A percentile compares a stretch with the other conserved stretches of the same genome.
phyloP scores from a whole-genome alignment of 495 filamentous ascomycete species.

The Talaromyces wortmannii region DNA sequence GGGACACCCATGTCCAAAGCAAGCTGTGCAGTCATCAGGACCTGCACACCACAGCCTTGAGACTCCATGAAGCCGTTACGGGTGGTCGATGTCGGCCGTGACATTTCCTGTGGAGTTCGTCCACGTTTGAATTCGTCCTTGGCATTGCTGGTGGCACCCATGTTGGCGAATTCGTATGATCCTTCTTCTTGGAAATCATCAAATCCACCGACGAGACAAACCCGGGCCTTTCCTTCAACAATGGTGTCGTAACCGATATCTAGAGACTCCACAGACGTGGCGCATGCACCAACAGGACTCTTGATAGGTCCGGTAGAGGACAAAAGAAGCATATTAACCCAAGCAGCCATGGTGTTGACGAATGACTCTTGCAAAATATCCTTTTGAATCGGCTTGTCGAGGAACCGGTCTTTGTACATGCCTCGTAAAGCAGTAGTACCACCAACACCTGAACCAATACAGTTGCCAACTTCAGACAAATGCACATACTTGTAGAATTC shows the following conservation, averaged over 20 bases:
- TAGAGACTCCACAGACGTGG: slow-evolving; percentile 92
- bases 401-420: slow-evolving; percentile 97
- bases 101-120: slow-evolving; percentile 96
- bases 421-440: slow-evolving; percentile 85
- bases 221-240: slow-evolving; percentile 90
- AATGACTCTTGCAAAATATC: slow-evolving; percentile 99
- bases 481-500: slow-evolving; percentile 99
- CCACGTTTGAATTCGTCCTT: slow-evolving; percentile 94
- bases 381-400: slow-evolving; percentile 97
- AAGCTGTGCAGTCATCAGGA: slow-evolving; percentile 96
- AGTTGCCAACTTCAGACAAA: slow-evolving; percentile 96
- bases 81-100: slow-evolving; percentile 91
- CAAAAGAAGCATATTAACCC: slow-evolving; percentile 97
- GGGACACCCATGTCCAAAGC: slow-evolving; percentile 98
- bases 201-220: slow-evolving; percentile 97
- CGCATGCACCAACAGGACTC: slow-evolving; percentile 95
- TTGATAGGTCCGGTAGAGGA: slow-evolving; percentile 98
- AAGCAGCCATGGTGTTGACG: slow-evolving; percentile 99
- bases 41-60: slow-evolving; percentile 94
- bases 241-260: slow-evolving; percentile 98
- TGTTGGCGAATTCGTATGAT: slow-evolving; percentile 99
- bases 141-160: slow-evolving; percentile 98
- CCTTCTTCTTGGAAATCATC: slow-evolving; percentile 99
- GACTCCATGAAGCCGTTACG: slow-evolving; percentile 99
- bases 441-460: slow-evolving; percentile 95